phyloP scores from a whole-genome alignment of 306 rosid species.

The Quercus robur region DNA sequence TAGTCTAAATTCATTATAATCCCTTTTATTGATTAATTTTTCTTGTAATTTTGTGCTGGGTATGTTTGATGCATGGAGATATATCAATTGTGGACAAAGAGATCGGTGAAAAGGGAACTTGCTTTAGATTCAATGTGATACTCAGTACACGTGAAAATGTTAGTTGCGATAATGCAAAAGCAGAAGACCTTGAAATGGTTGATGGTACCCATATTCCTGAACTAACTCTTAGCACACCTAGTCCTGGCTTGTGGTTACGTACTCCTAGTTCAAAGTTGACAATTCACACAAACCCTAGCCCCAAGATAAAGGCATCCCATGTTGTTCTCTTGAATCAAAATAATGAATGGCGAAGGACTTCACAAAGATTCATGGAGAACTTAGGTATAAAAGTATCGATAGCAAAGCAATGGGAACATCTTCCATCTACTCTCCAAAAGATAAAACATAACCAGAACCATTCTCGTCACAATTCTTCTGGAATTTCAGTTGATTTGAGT shows the following conservation, averaged over 20 bases:
- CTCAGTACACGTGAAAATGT: constrained; percentile 28
- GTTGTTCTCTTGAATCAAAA: constrained; percentile 28
- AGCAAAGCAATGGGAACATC: constrained; percentile 30
- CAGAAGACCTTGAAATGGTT: constrained; percentile 27
- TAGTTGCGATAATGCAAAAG: background rate
- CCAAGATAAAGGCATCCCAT: constrained; percentile 42
- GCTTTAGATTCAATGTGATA: constrained; percentile 66
- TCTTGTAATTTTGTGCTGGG: constrained; percentile 29
- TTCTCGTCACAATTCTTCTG: constrained; percentile 19
- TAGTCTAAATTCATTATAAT: too few species aligned
- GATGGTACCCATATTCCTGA: constrained; percentile 19
- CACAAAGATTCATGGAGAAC: constrained; percentile 33
- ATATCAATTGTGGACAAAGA: constrained; percentile 68
- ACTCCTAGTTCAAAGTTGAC: constrained; percentile 38
- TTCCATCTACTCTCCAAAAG: constrained; percentile 15
- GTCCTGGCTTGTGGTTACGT: constrained; percentile 26
- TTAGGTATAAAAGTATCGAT: constrained; percentile 27
- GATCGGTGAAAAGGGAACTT: constrained; percentile 54
- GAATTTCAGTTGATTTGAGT: constrained; percentile 10
- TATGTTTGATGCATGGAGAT: constrained; percentile 80
- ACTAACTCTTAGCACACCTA: constrained; percentile 2
- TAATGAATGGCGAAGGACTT: constrained; percentile 12
- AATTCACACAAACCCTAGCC: constrained; percentile 20
- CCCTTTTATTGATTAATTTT: background rate
- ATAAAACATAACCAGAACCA: constrained; percentile 11